Evolutionary conservation across 805 yeast genomes (phyloP).

Genomic region (Candida pseudoglaebosa): DNA sequence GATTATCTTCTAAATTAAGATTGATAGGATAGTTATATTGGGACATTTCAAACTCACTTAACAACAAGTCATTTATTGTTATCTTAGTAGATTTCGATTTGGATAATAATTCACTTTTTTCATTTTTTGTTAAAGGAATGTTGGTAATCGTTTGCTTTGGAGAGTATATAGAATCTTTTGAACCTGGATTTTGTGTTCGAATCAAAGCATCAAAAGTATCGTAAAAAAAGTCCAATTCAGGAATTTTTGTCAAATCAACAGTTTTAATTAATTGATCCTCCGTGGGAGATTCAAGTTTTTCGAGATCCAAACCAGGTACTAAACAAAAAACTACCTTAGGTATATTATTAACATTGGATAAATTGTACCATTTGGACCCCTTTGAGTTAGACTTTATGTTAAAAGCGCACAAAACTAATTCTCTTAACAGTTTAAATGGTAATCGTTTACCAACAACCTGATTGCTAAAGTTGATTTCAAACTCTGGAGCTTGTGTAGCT

Average conservation of each 20-base stretch:
- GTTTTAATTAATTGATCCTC: slow-evolving; percentile 5
- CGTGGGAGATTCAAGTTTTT: slow-evolving; percentile 19
- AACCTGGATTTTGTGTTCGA: slow-evolving; percentile 65
- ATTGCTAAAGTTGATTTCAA: slow-evolving; percentile 11
- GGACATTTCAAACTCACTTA: slow-evolving; percentile 47
- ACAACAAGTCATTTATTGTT: slow-evolving; percentile 48
- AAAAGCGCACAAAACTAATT: slow-evolving; percentile 14
- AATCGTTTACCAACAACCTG: slow-evolving; percentile 10
- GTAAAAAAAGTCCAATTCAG: slow-evolving; percentile 30
- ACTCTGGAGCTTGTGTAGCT: slow-evolving; percentile 20
- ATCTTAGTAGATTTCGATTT: slow-evolving; percentile 34
- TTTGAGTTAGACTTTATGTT: slow-evolving; percentile 6
- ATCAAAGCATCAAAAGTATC: slow-evolving; percentile 39
- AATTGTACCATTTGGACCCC: slow-evolving; percentile 41
- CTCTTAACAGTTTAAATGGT: slow-evolving; percentile 16
- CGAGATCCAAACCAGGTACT: slow-evolving; percentile 59
- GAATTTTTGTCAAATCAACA: slow-evolving; percentile 9
- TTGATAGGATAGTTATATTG: slow-evolving; percentile 62
- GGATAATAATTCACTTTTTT: slow-evolving; percentile 39
- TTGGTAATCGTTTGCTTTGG: slow-evolving; percentile 52
- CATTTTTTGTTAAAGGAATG: slow-evolving; percentile 55
- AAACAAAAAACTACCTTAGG: slow-evolving; percentile 55
- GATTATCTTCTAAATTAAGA: slow-evolving; percentile 6
- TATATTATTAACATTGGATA: slow-evolving; percentile 46
- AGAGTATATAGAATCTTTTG: slow-evolving; percentile 51